These are phyloP conservation scores for Neonectria neomacrospora DNA, from an alignment of 2,329 filamentous ascomycete genomes.

Conservation along the genomic window DNA sequence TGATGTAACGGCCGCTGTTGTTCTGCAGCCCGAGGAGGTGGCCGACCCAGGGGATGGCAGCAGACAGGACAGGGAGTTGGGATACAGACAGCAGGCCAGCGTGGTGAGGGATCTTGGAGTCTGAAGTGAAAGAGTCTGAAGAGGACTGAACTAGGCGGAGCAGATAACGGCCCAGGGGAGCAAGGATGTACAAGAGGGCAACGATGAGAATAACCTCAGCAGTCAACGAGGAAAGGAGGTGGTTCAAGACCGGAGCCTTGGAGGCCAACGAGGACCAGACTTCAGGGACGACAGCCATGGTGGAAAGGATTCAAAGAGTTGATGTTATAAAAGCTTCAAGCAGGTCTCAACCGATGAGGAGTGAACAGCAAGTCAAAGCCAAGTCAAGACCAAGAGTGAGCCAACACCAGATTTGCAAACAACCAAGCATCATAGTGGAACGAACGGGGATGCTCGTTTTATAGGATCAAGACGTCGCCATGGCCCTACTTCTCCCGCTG, in stretches of 20 bases:
- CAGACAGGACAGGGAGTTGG: slow-evolving; percentile 36
- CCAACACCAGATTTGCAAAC: slow-evolving; percentile 9
- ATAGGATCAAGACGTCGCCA: neutral
- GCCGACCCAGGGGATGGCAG: slow-evolving; percentile 40
- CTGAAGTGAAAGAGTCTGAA: slow-evolving; percentile 13
- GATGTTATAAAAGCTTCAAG: too few species aligned
- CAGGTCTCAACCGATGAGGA: neutral
- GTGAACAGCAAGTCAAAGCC: neutral
- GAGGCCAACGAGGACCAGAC: slow-evolving; percentile 18
- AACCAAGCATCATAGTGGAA: slow-evolving; percentile 15
- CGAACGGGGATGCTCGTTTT: slow-evolving; percentile 23
- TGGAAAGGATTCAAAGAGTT: too few species aligned
- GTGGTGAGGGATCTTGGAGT: slow-evolving; percentile 18
- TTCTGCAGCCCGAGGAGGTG: slow-evolving; percentile 41
- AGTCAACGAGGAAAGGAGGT: slow-evolving; percentile 18
- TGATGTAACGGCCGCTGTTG: slow-evolving; percentile 43
- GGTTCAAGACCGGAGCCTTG: slow-evolving; percentile 12
- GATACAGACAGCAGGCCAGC: slow-evolving; percentile 31
- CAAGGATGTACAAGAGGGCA: slow-evolving; percentile 23
- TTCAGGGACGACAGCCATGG: slow-evolving; percentile 14
- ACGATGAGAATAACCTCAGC: slow-evolving; percentile 28
- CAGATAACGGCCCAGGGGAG: slow-evolving; percentile 12
- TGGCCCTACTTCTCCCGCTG: neutral
- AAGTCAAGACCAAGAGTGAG: slow-evolving; percentile 1
- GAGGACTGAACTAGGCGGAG: slow-evolving; percentile 13